phyloP scores from a whole-genome alignment of 768 basidiomycete genomes.

The Lactarius tabidus region DNA sequence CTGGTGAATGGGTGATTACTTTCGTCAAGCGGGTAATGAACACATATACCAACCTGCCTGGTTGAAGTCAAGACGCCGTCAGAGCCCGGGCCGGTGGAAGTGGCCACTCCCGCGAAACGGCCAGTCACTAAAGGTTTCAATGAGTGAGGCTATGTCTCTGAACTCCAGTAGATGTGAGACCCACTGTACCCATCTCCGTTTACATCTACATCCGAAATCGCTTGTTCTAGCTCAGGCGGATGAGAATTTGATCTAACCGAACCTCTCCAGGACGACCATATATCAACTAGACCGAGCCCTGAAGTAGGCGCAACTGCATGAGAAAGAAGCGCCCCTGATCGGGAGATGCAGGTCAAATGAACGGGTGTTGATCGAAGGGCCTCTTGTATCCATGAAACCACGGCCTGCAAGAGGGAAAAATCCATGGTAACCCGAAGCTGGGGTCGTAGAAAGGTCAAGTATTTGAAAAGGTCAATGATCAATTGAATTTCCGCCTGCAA shows the following conservation, averaged over 20 bases:
- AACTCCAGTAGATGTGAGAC: neutral
- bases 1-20: neutral
- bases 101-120: neutral
- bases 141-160: conserved; percentile 7
- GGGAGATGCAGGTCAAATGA: conserved; percentile 35
- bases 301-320: conserved; percentile 52
- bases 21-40: no score
- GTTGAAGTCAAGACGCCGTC: neutral
- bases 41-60: neutral
- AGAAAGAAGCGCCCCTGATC: conserved; percentile 39
- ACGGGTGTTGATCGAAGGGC: conserved; percentile 35
- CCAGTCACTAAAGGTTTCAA: neutral
- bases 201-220: neutral
- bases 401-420: conserved; percentile 60
- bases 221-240: conserved; percentile 5
- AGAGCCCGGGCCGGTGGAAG: neutral
- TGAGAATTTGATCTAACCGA: conserved; percentile 9
- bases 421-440: conserved; percentile 4
- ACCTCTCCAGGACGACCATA: conserved; percentile 56
- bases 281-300: conserved; percentile 67
- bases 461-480: conserved; percentile 21
- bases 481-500: conserved; percentile 17
- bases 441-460: conserved; percentile 5
- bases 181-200: conserved; percentile 3
- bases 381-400: conserved; percentile 48